Evolutionary conservation across 805 yeast species (phyloP), one percentile per base, ranked within the genome.

Genomic region (Saccharomycopsis sp.): DNA sequence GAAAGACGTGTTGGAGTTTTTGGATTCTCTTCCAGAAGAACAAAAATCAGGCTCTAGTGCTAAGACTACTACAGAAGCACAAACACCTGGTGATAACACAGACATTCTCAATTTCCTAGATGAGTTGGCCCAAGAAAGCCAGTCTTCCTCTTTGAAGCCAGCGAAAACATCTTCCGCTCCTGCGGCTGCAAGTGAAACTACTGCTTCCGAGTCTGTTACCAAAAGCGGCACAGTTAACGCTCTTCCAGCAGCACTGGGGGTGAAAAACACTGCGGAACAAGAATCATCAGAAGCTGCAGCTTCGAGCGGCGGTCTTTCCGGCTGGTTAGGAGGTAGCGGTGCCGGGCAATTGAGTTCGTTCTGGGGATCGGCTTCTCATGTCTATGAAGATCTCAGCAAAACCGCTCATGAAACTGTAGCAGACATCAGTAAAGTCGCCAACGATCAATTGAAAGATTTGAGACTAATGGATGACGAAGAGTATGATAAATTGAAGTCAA

Each of bases 321-420:
- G 68, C 29, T 82, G 94, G 92, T 80, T 87, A 86, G 71, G 74
- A 2, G 66, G 67, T 1, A 76, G 76, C 33, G 88, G 88, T 0
- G 75, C 86, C 2, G 64, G 70, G 2, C 74, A 75, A 20, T 85
- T 80, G 2, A 67, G 72, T 4, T 75, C 77, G 5, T 50, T 82
- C 10, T 80, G 87, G 86, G 82, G 76, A 8, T 67, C 78, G 9
- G 78, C 86, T 17, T 61, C 79, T 4, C 61, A 60, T 30, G 54
- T 51, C 22, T 58, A 53, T 23, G 57, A 52, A 29, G 51, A 45
- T 17, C 22, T 46, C 25, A 30, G 38, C 12, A 46, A 46, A 22
- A 46, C 49, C 2, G 49, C 49, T 3, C 49, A 46, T 20, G 36
- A 16, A 13, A 41, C 44, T 3, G 46, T 41, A 3, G 27, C 17